Percentiles rank a stretch among this genome's conserved stretches.
These are phyloP conservation scores for Cardamine resedifolia DNA, from an alignment of 345 rosid species.

Conservation along the genomic window DNA sequence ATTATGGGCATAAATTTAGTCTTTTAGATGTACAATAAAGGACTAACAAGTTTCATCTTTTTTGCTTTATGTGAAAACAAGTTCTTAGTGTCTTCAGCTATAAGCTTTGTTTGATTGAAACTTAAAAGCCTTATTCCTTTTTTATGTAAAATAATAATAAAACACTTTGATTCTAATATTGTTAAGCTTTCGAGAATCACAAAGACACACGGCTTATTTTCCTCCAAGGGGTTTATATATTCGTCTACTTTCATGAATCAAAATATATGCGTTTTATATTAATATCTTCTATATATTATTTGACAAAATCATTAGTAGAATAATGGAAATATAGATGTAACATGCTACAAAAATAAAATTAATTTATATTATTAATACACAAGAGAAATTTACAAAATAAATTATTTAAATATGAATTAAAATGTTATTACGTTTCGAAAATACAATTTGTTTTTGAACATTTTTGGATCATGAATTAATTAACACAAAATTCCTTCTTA, in stretches of 20 bases:
- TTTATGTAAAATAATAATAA: conserved; percentile 1
- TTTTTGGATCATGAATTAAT: too few relatives aligned
- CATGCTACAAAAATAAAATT: neutral
- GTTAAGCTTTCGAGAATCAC: conserved; percentile 30
- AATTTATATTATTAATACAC: neutral
- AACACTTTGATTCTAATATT: conserved; percentile 21
- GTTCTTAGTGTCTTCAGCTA: conserved; percentile 32
- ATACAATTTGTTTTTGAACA: neutral
- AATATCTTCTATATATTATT: neutral
- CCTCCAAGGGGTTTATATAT: conserved; percentile 29
- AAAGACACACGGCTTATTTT: conserved; percentile 33
- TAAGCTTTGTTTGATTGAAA: conserved; percentile 38
- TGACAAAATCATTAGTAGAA: neutral
- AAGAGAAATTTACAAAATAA: neutral
- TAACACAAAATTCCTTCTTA: too few relatives aligned
- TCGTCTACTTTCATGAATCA: conserved; percentile 26
- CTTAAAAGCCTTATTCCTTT: conserved; percentile 41
- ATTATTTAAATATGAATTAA: neutral
- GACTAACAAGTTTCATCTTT: conserved; percentile 40
- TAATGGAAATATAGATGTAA: neutral
- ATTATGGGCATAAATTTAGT: conserved; percentile 33
- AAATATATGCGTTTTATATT: conserved; percentile 16
- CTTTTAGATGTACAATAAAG: conserved; percentile 39
- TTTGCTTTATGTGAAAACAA: conserved; percentile 26
- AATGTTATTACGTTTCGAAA: neutral